Evolutionary conservation across 176 grass and related monocot genomes (phyloP), one percentile per base, ranked within the genome.

Genomic region (Ensete glaucum): DNA sequence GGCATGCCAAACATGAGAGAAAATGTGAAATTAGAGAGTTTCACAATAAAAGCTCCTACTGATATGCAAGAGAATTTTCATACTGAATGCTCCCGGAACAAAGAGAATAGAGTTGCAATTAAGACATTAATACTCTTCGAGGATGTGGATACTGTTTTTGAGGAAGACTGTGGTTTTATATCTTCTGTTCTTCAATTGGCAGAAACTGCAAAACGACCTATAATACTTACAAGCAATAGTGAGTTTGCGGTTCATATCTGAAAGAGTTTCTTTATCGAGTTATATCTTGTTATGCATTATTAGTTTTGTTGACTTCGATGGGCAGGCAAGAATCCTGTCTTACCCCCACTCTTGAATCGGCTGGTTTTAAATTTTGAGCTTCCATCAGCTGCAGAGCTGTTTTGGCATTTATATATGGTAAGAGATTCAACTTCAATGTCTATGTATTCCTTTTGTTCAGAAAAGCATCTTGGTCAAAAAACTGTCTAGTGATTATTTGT

Each of bases 171-270:
- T 63, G 90, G 94, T 75, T 98, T 98, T 79, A 89, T 98, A 87
- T 83, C 88, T 67, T 85, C 86, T 60, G 84, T 98, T 82, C 80
- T 93, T 81, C 92, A 98, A 77, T 72, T 98, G 50, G 86, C 78
- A 51, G 78, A 91, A 73, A 82, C 88, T 69, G 86, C 90, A 80
- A 98, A 91, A 81, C 88, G 90, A 81, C 94, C 94, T 59, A 98
- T 98, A 67, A 83, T 98, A 85, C 82, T 98, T 81, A 98, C 94
- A 70, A 98, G 90, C 81, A 98, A 98, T 78, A 91, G 94, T 98
- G 80, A 93, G 86, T 76, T 79, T 17, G 70, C 80, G 69, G 60
- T 15, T 19, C 27, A 23, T 48, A 8, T 24, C 27, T 64, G 11
- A 50, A 72, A 27, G 52, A 53, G 23, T 76, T 78, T 68, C 19